A percentile compares a stretch with the other conserved stretches of the same genome.
These are phyloP conservation scores for Colletotrichum spinosum DNA, from an alignment of 2,329 filamentous ascomycete species.

Conservation along the genomic window DNA sequence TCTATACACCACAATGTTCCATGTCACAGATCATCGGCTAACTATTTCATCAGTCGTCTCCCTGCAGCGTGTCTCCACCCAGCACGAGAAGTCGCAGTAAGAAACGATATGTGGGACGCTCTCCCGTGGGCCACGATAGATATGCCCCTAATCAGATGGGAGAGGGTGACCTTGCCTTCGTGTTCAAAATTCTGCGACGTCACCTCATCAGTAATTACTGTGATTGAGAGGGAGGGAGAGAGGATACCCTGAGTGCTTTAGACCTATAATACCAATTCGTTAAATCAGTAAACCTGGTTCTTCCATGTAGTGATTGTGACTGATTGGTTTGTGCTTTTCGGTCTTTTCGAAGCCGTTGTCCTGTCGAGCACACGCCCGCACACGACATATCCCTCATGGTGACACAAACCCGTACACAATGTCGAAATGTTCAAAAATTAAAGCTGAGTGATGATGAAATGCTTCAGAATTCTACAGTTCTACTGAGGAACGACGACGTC, in stretches of 20 bases:
- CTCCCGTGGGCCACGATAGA: slow-evolving; percentile 28
- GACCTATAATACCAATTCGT: slow-evolving; percentile 37
- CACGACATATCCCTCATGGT: no score
- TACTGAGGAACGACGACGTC: slow-evolving; percentile 54
- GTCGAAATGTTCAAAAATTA: no score
- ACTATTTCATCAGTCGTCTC: slow-evolving; percentile 76
- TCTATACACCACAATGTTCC: slow-evolving; percentile 65
- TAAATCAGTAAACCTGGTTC: slow-evolving; percentile 20
- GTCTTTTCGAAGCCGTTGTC: not conserved
- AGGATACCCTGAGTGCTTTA: slow-evolving; percentile 33
- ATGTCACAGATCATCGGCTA: slow-evolving; percentile 52
- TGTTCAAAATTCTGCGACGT: slow-evolving; percentile 39
- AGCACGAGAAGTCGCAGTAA: slow-evolving; percentile 90
- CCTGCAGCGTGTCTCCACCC: slow-evolving; percentile 88
- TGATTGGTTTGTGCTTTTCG: no score
- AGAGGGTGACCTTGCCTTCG: slow-evolving; percentile 29
- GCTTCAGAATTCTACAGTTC: not conserved
- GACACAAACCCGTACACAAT: no score
- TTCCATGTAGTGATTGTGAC: no score
- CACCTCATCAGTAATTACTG: slow-evolving; percentile 37
- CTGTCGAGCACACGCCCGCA: no score
- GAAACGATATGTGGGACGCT: slow-evolving; percentile 20
- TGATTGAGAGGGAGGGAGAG: slow-evolving; percentile 26
- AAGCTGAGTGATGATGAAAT: not conserved
- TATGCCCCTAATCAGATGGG: slow-evolving; percentile 34